Evolutionary conservation across 768 basidiomycete species (phyloP).

Genomic region (Gyrodon lividus): DNA sequence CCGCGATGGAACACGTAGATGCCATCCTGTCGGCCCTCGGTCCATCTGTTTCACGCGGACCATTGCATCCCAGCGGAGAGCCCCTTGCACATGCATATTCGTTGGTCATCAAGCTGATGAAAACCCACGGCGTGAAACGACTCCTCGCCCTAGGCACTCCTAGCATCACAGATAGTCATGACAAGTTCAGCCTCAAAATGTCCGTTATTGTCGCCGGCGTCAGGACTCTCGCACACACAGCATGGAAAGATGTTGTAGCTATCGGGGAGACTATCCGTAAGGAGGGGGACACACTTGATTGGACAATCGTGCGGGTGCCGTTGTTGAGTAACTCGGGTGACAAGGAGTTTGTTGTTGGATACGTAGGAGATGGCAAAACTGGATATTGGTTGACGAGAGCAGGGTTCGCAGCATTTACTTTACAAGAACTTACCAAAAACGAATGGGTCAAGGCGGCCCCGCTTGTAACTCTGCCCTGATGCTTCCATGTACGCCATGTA

Average conservation of each 20-base stretch:
- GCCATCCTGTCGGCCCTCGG: conserved; percentile 70
- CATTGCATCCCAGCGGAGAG: conserved; percentile 42
- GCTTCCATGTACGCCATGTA: background rate
- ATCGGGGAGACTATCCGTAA: conserved; percentile 55
- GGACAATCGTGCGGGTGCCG: conserved; percentile 72
- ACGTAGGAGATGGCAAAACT: conserved; percentile 62
- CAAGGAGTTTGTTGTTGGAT: conserved; percentile 54
- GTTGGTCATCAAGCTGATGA: conserved; percentile 56
- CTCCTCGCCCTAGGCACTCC: conserved; percentile 68
- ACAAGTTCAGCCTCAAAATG: conserved; percentile 48
- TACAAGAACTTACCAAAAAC: conserved; percentile 54
- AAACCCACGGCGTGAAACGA: conserved; percentile 48
- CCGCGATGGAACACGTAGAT: conserved; percentile 56
- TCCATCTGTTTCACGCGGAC: conserved; percentile 43
- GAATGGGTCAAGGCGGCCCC: conserved; percentile 55
- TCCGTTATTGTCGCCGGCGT: conserved; percentile 38
- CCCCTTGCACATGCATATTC: conserved; percentile 65
- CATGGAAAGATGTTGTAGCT: conserved; percentile 69
- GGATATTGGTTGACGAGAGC: conserved; percentile 49
- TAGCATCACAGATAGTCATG: conserved; percentile 59
- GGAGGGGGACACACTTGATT: conserved; percentile 51
- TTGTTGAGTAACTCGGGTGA: conserved; percentile 50
- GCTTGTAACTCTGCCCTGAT: conserved; percentile 34
- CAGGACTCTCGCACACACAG: conserved; percentile 45
- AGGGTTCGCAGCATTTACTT: conserved; percentile 60